phyloP scores from a whole-genome alignment of 768 basidiomycete species.

The Hypholoma fasciculare region DNA sequence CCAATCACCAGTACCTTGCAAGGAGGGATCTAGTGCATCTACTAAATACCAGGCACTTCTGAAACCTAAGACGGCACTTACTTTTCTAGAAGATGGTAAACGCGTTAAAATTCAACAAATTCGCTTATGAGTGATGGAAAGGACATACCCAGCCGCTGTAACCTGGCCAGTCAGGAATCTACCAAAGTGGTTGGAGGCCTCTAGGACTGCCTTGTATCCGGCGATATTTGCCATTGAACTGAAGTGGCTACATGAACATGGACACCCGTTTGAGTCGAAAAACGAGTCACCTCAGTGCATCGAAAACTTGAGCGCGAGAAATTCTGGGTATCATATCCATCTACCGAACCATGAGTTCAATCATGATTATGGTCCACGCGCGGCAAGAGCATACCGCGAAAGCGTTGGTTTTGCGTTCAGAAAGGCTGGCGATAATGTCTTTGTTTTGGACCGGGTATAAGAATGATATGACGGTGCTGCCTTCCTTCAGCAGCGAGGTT shows the following conservation, averaged over 20 bases:
- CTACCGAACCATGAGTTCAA: constrained; percentile 15
- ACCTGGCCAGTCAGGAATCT: constrained; percentile 90
- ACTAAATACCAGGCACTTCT: background rate
- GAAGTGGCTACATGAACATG: constrained; percentile 1
- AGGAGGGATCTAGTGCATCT: constrained; percentile 64
- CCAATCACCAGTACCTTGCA: constrained; percentile 88
- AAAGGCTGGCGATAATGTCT: constrained; percentile 65
- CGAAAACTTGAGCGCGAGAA: constrained; percentile 87
- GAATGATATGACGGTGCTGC: constrained; percentile 82
- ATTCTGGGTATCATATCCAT: constrained; percentile 95
- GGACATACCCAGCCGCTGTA: constrained; percentile 83
- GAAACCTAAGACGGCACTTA: constrained; percentile 8
- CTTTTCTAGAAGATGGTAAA: constrained; percentile 29
- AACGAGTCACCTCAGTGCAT: constrained; percentile 69
- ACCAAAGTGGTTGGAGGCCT: constrained; percentile 88
- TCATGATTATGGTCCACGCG: background rate
- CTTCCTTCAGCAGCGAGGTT: constrained; percentile 60
- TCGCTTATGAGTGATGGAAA: too few species aligned
- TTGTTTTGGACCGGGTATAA: constrained; percentile 85
- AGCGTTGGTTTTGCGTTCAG: constrained; percentile 64
- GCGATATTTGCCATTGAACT: constrained; percentile 95
- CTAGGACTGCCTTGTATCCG: constrained; percentile 91
- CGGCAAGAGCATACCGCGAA: constrained; percentile 55
- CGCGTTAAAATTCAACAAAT: background rate
- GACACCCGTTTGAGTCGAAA: background rate